Base-by-base conservation (phyloP, 306 rosid species). In the Gillenia trifoliata region DNA sequence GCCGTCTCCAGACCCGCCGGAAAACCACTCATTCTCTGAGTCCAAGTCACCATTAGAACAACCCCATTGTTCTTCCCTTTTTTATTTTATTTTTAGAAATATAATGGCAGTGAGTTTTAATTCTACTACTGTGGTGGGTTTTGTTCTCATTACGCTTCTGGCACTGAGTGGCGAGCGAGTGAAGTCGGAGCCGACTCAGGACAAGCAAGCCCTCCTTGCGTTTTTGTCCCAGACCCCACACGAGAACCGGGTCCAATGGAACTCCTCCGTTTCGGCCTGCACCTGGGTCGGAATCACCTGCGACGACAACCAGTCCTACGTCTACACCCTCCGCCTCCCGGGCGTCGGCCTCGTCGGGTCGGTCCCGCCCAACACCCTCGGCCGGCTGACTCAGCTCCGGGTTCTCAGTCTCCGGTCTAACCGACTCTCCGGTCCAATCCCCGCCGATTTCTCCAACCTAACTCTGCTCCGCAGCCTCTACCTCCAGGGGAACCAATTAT, bases 381-480 rank as follows among this genome's bases (percentile, higher is more conserved):
- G 97, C 11, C 84, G 86, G 50, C 68, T 95, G 26, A 33, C 77
- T 25, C 77, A 77, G 52, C 97, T 95, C 0, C 88, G 99, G 6
- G 84, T 95, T 20, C 81, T 95, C 43, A 95, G 99, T 73, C 98
- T 95, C 71, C 99, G 91, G 23, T 83, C 93, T 0, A 95, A 95
- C 61, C 84, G 85, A 5, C 93, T 95, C 78, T 19, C 68, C 68
- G 97, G 97, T 5, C 62, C 79, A 70, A 82, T 92, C 74, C 99
- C 99, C 13, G 12, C 90, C 3, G 99, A 95, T 84, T 92, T 95
- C 78, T 65, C 97, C 3, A 90, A 95, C 64, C 66, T 92, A 26
- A 81, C 87, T 1, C 36, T 86, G 9, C 91, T 95, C 8, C 85
- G 97, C 9, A 92, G 77, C 45, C 75, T 95, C 33, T 95, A 92